phyloP scores from a whole-genome alignment of 2,329 filamentous ascomycete species.

The Penicillium sp. region DNA sequence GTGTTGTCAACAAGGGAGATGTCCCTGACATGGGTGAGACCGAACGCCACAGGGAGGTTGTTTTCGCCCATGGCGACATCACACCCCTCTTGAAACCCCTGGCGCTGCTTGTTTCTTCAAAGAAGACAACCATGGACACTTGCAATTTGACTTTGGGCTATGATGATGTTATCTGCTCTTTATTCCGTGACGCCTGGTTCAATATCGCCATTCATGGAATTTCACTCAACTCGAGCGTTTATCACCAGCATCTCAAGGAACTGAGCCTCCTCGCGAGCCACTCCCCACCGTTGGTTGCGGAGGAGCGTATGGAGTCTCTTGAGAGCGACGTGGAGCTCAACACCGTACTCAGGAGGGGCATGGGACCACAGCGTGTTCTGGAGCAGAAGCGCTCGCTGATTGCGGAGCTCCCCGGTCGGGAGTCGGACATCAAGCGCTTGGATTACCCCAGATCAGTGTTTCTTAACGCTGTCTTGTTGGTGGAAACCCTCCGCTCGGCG shows the following conservation, averaged over 20 bases:
- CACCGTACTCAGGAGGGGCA: slow-evolving; percentile 84
- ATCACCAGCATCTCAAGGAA: slow-evolving; percentile 73
- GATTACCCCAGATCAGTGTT: slow-evolving; percentile 93
- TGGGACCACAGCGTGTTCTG: slow-evolving; percentile 70
- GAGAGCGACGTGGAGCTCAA: slow-evolving; percentile 98
- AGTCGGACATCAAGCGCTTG: slow-evolving; percentile 76
- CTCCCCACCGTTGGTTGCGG: slow-evolving; percentile 82
- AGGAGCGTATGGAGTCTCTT: slow-evolving; percentile 83
- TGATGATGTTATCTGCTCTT: slow-evolving; percentile 70
- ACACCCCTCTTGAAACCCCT: slow-evolving; percentile 83
- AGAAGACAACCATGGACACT: slow-evolving; percentile 25
- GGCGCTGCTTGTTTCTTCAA: slow-evolving; percentile 74
- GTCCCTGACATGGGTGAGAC: slow-evolving; percentile 70
- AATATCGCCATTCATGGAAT: slow-evolving; percentile 96
- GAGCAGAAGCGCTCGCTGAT: slow-evolving; percentile 80
- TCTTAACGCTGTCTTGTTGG: slow-evolving; percentile 83
- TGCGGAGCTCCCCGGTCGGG: slow-evolving; percentile 73
- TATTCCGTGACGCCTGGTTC: slow-evolving; percentile 94
- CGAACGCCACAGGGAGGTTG: slow-evolving; percentile 74
- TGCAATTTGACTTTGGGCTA: slow-evolving; percentile 38
- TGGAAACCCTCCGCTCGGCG: slow-evolving; percentile 84
- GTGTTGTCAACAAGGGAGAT: slow-evolving; percentile 88
- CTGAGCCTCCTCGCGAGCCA: slow-evolving; percentile 83
- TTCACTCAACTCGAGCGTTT: slow-evolving; percentile 71
- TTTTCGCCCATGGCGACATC: slow-evolving; percentile 84